Conservation (phyloP, 495 filamentous ascomycete species). For the Podospora fimiseda region DNA sequence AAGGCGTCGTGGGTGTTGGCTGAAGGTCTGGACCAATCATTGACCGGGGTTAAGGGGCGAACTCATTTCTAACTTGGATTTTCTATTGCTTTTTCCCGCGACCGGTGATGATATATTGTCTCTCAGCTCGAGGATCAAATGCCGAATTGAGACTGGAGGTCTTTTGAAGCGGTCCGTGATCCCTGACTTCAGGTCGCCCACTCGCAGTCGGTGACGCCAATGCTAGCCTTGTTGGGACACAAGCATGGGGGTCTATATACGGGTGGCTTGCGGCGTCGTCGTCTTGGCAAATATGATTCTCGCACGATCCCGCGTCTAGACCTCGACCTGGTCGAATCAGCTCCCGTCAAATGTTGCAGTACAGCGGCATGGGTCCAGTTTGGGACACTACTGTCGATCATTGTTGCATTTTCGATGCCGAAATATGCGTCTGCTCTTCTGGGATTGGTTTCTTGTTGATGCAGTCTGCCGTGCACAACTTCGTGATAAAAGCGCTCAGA, state of each 20-base stretch:
- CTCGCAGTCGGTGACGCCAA: neutral
- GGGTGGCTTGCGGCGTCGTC: neutral
- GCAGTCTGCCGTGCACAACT: too few species aligned
- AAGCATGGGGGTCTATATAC: neutral
- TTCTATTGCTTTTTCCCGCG: neutral
- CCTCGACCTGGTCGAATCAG: neutral
- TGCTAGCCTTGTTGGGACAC: conserved; percentile 1
- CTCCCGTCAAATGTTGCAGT: neutral
- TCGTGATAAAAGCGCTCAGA: too few species aligned
- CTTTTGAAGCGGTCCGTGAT: neutral
- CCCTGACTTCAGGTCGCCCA: neutral
- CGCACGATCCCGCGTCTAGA: conserved; percentile 1
- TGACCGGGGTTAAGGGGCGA: neutral
- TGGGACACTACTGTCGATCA: neutral
- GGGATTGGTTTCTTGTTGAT: too few species aligned
- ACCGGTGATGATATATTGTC: neutral
- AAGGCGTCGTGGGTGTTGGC: neutral
- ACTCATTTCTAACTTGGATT: neutral
- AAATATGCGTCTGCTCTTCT: too few species aligned
- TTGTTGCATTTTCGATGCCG: too few species aligned
- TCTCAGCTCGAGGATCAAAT: neutral
- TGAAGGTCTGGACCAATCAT: neutral
- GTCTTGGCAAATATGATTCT: neutral
- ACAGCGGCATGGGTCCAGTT: neutral
- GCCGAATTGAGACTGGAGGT: neutral